Base-by-base conservation (phyloP, 176 grass and related monocot genomes). In the Rhynchospora tenuis region DNA sequence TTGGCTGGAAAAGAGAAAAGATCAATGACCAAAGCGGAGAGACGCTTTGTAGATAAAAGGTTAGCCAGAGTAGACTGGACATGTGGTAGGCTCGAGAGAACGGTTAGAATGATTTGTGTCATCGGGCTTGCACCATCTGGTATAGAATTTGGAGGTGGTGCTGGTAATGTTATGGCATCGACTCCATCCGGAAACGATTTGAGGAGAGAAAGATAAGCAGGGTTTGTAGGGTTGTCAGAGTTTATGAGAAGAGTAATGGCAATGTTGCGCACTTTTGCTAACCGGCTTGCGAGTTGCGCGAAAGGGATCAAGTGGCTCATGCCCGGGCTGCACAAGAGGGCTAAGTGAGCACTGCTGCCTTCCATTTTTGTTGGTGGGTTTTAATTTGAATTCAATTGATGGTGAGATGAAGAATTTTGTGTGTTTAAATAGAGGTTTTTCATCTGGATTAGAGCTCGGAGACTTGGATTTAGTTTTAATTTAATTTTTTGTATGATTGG, bases 21-120 rank as follows among this genome's bases (percentile, higher is more conserved):
- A 70, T 68, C 59, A 1, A 86, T 45, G 22, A 86, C 55, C 15
- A 86, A 69, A 59, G 84, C 75, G 0, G 57, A 70, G 56, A 86
- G 48, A 56, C 28, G 60, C 14, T 51, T 27, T n/a, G 42, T 77
- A 0, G 70, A 85, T 59, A 14, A 13, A 51, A 69, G 19, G 16
- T 31, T 20, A 38, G 51, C 60, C 57, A 80, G 27, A 33, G 5
- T 58, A 31, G 14, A 2, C 5, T 38, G 54, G 9, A 80, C 76
- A 58, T 80, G 54, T 5, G 27, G 76, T 7, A 80, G 76, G 54
- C 50, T 80, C 19, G 76, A 80, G 16, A 80, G 2, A 80, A 80
- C 54, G 1, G 51, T 80, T 19, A 59, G 33, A 38, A 80, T 61
- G 17, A 80, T 44, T 38, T 38, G 54, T 80, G 46, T 61, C 76